phyloP scores from a whole-genome alignment of 805 yeast genomes.

The Starmerella apis region DNA sequence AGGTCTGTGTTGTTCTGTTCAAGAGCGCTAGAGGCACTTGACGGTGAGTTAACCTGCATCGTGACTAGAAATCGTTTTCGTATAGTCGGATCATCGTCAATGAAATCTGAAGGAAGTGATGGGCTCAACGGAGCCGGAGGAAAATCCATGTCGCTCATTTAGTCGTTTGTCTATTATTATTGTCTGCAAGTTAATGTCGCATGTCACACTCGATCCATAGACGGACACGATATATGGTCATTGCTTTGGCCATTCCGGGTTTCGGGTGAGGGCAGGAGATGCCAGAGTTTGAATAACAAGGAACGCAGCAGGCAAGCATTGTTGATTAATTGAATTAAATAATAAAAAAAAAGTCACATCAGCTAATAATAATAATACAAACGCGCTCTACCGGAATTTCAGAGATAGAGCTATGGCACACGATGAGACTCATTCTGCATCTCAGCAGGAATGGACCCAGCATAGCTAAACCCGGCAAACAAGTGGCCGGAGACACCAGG shows the following conservation, averaged over 20 bases:
- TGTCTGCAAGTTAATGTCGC: not conserved
- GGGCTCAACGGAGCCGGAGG: conserved; percentile 34
- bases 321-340: not conserved
- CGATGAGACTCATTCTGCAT: conserved; percentile 4
- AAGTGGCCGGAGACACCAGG: conserved; percentile 5
- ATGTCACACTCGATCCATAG: not conserved
- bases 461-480: conserved; percentile 27
- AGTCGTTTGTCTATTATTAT: conserved; percentile 11
- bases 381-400: not conserved
- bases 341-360: not conserved
- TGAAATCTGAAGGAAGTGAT: conserved; percentile 33
- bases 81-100: conserved; percentile 8
- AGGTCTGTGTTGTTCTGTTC: not conserved
- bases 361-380: not conserved
- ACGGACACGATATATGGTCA: conserved; percentile 5
- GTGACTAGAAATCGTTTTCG: conserved; percentile 3
- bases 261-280: not conserved
- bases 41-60: conserved; percentile 2
- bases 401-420: not conserved
- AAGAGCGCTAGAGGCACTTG: not conserved
- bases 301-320: not conserved
- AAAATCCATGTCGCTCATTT: conserved; percentile 22
- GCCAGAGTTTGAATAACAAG: not conserved
- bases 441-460: conserved; percentile 21
- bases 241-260: not conserved